A percentile compares a stretch with the other conserved stretches of the same genome.
Evolutionary conservation across 257 asterid genomes (phyloP).

Genomic region (Gardenia jasminoides): DNA sequence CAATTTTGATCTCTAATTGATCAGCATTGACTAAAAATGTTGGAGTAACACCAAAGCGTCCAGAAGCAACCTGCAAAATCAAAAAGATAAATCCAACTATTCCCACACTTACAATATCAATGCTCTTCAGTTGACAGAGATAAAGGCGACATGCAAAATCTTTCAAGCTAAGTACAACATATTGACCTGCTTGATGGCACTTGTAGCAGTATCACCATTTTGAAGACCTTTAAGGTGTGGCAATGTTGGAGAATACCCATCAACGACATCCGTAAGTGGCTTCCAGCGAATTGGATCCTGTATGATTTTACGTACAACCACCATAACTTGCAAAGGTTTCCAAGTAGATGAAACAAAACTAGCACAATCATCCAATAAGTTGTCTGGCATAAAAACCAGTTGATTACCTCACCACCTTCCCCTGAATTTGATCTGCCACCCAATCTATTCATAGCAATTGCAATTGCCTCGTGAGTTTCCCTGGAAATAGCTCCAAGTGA

Average conservation of each 20-base stretch:
- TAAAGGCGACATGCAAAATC: neutral
- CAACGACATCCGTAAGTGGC: slow-evolving; percentile 93
- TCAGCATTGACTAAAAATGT: slow-evolving; percentile 96
- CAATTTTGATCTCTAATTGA: slow-evolving; percentile 93
- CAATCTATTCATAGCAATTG: slow-evolving; percentile 96
- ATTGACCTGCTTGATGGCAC: slow-evolving; percentile 94
- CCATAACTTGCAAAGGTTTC: slow-evolving; percentile 12
- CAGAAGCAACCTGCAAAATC: slow-evolving; percentile 88
- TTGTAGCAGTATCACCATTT: slow-evolving; percentile 98
- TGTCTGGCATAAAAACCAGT: neutral
- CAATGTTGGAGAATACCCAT: slow-evolving; percentile 95
- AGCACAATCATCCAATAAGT: neutral
- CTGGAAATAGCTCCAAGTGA: slow-evolving; percentile 99
- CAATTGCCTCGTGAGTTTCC: slow-evolving; percentile 99
- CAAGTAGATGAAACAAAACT: neutral
- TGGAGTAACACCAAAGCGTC: slow-evolving; percentile 99
- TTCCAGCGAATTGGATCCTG: slow-evolving; percentile 99
- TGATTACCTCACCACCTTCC: slow-evolving; percentile 98
- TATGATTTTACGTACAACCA: slow-evolving; percentile 25
- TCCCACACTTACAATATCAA: neutral
- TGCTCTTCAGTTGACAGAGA: neutral
- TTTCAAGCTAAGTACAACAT: neutral
- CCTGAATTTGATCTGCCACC: slow-evolving; percentile 98
- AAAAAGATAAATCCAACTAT: slow-evolving; percentile 1
- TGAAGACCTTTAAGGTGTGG: slow-evolving; percentile 99